A percentile compares a stretch with the other conserved stretches of the same genome.
These are phyloP conservation scores for Fusarium sp. DNA, from an alignment of 2,329 filamentous ascomycete species.

Conservation along the genomic window DNA sequence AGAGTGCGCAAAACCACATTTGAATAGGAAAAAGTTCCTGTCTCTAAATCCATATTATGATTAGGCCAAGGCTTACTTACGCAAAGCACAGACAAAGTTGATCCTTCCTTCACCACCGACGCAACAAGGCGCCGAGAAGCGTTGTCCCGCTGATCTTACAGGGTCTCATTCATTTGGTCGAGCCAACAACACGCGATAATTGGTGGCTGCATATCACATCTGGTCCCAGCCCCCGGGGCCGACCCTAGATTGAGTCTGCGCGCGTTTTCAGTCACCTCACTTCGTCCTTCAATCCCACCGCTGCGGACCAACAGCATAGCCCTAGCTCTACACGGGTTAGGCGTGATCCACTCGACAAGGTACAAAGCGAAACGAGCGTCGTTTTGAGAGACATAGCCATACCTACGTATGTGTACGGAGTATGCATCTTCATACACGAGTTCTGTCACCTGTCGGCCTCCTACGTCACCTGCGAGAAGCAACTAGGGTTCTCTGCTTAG, in stretches of 20 bases:
- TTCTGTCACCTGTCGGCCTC: slow-evolving; percentile 15
- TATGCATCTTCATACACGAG: slow-evolving; percentile 16
- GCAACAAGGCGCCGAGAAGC: slow-evolving; percentile 34
- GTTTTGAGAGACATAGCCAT: slow-evolving; percentile 21
- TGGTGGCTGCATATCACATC: slow-evolving; percentile 38
- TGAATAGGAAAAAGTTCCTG: slow-evolving; percentile 4
- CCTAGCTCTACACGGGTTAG: slow-evolving; percentile 23
- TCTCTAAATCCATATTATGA: slow-evolving; percentile 13
- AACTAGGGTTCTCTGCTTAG: neutral
- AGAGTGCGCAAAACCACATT: neutral
- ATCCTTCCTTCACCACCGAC: slow-evolving; percentile 35
- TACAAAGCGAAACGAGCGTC: slow-evolving; percentile 33
- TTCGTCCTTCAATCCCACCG: slow-evolving; percentile 28
- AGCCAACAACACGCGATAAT: slow-evolving; percentile 33
- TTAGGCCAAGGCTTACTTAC: slow-evolving; percentile 16
- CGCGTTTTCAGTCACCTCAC: slow-evolving; percentile 26
- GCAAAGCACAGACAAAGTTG: slow-evolving; percentile 11
- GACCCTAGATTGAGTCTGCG: slow-evolving; percentile 38
- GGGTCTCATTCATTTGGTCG: slow-evolving; percentile 18
- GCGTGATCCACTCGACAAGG: slow-evolving; percentile 19
- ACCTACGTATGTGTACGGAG: slow-evolving; percentile 12
- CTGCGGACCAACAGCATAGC: slow-evolving; percentile 41
- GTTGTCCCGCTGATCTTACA: slow-evolving; percentile 34
- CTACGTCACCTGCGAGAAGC: slow-evolving; percentile 10
- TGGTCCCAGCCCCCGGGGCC: slow-evolving; percentile 38